These are phyloP conservation scores for Pythium rhizo-oryzae DNA, from an alignment of 352 stramenopile genomes.

Conservation along the genomic window DNA sequence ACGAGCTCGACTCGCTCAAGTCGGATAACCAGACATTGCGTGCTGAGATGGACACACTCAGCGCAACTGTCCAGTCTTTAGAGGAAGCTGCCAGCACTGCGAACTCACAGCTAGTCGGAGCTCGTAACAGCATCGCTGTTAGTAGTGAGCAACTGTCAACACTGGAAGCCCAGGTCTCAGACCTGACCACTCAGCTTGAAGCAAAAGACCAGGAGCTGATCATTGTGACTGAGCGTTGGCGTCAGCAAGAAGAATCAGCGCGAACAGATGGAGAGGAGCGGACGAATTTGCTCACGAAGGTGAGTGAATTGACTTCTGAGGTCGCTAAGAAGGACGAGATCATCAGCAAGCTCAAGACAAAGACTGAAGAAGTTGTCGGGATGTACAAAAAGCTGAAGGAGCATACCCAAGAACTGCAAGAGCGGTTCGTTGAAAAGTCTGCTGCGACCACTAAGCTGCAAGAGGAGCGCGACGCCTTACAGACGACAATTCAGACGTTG, in stretches of 20 bases:
- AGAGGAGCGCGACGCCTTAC: slow-evolving; percentile 16
- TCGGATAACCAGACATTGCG: slow-evolving; percentile 13
- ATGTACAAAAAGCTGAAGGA: slow-evolving; percentile 65
- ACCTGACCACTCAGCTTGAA: slow-evolving; percentile 10
- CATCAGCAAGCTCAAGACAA: slow-evolving; percentile 54
- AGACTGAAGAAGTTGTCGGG: slow-evolving; percentile 63
- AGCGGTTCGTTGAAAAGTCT: slow-evolving; percentile 38
- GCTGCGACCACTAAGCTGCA: slow-evolving; percentile 15
- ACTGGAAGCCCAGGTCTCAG: slow-evolving; percentile 5
- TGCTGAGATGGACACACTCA: slow-evolving; percentile 1
- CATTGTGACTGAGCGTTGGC: neutral
- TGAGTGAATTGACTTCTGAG: neutral
- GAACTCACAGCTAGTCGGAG: slow-evolving; percentile 22
- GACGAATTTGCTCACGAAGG: slow-evolving; percentile 10
- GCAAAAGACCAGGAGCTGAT: slow-evolving; percentile 13
- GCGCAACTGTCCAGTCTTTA: neutral
- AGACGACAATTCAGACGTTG: neutral
- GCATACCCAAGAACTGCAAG: slow-evolving; percentile 47
- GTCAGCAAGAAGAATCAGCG: slow-evolving; percentile 7
- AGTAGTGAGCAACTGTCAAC: neutral
- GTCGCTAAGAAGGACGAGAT: slow-evolving; percentile 47
- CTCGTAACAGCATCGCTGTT: neutral
- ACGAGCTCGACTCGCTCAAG: slow-evolving; percentile 25
- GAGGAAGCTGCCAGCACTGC: slow-evolving; percentile 1
- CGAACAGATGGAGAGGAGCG: slow-evolving; percentile 1